Conservation (phyloP, 495 filamentous ascomycete species). For the Aspergillus wentii region DNA sequence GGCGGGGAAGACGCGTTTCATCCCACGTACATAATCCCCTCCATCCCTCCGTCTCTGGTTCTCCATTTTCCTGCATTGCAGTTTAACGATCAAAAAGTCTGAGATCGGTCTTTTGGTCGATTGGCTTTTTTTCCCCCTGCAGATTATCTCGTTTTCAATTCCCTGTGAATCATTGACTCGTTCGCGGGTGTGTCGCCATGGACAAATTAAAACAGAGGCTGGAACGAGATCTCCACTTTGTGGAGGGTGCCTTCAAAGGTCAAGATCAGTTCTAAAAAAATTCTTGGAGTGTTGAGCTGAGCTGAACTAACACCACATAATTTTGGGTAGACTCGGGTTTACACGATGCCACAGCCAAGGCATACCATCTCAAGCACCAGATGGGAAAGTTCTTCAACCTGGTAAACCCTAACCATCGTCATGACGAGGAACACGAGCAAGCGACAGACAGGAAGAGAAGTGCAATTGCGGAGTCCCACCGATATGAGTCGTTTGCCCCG, state of each 20-base stretch:
- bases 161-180: too few relatives aligned
- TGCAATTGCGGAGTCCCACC: conserved; percentile 65
- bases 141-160: too few relatives aligned
- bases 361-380: conserved; percentile 55
- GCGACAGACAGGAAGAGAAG: conserved; percentile 74
- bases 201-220: conserved; percentile 26
- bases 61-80: too few relatives aligned
- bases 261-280: not conserved
- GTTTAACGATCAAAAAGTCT: too few relatives aligned
- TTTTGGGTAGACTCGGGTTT: conserved; percentile 30
- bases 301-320: too few relatives aligned
- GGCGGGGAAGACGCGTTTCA: too few relatives aligned
- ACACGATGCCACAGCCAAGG: conserved; percentile 41
- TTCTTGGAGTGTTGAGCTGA: too few relatives aligned
- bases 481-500: conserved; percentile 85
- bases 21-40: too few relatives aligned
- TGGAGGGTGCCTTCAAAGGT: conserved; percentile 34
- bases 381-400: conserved; percentile 66
- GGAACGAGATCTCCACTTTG: conserved; percentile 20
- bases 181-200: conserved; percentile 27
- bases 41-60: too few relatives aligned
- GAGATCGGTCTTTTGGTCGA: too few relatives aligned
- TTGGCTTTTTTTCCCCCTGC: too few relatives aligned
- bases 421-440: conserved; percentile 91
- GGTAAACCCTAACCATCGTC: conserved; percentile 86